Conservation (phyloP, 495 filamentous ascomycete genomes). For the Penicillium daleae region DNA sequence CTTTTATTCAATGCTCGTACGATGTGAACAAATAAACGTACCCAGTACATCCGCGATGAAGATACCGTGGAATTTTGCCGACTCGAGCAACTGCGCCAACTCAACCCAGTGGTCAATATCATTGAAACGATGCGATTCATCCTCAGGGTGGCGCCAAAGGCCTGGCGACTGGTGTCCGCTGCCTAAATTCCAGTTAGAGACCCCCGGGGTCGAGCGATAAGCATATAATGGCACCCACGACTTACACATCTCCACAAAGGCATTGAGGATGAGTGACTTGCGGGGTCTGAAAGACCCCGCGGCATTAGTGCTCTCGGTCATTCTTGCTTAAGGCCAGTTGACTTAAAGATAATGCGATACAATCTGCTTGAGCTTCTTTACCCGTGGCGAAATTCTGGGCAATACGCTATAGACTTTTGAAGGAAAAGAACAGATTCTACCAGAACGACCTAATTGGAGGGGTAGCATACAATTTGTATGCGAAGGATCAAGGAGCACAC, state of each 20-base stretch:
- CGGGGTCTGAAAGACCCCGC: constrained; percentile 21
- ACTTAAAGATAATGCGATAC: no score
- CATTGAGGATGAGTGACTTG: constrained; percentile 62
- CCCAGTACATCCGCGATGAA: constrained; percentile 60
- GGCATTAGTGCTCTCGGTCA: constrained; percentile 9
- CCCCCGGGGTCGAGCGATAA: neutral
- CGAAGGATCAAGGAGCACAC: constrained; percentile 17
- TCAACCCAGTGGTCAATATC: constrained; percentile 55
- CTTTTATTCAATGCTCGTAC: neutral
- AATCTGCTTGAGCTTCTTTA: neutral
- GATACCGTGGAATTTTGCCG: constrained; percentile 58
- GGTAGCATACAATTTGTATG: constrained; percentile 10
- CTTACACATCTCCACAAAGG: constrained; percentile 61
- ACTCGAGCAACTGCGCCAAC: constrained; percentile 52
- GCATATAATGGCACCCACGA: neutral
- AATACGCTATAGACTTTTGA: neutral
- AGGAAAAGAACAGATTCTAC: neutral
- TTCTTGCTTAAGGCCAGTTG: constrained; percentile 5
- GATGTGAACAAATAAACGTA: constrained; percentile 9
- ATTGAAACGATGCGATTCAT: constrained; percentile 57
- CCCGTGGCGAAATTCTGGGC: neutral
- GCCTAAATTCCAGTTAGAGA: constrained; percentile 30
- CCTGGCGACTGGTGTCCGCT: constrained; percentile 59
- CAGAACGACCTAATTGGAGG: constrained; percentile 2
- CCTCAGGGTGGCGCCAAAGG: constrained; percentile 57